Base-by-base conservation (phyloP, 805 yeast species). In the Candida silvicultrix region DNA sequence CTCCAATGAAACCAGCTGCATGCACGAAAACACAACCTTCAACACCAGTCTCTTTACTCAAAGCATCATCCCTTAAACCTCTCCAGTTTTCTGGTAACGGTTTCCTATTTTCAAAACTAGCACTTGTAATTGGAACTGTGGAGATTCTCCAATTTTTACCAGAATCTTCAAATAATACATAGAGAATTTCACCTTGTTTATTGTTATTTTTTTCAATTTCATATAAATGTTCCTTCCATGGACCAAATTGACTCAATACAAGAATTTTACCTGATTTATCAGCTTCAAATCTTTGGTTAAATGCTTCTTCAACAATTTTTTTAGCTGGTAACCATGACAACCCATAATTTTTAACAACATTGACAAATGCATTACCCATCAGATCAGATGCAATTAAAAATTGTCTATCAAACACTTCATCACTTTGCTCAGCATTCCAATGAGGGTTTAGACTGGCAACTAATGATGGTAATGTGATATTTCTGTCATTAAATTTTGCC, bases 1-100 rank as follows among this genome's bases (percentile, higher is more conserved):
- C 99, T 40, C 99, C 99, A 59, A 94, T 94, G 67, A 94, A 94
- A 0, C 99, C 98, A 38, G 96, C 87, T 39, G 98, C 97, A 58
- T 94, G 99, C 47, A 94, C 81, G 61, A 94, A 94, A 19, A 90
- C 80, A 62, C 97, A 87, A 9, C 87, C 96, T 29, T 78, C 81
- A 45, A 94, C 78, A n/a, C 95, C 97, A 32, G 89, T 71, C 54
- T 75, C 69, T 53, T 80, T 71, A 54, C 85, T 78, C 55, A 94
- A 74, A 36, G 73, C 85, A 28, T 86, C 92, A 62, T 94, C 99
- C 63, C 99, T 81, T 41, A 90, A 69, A n/a, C 99, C 99, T 71
- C 99, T 80, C 89, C 96, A 86, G 18, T 80, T 76, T 64, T 86
- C 94, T 14, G 97, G 97, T 48, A 94, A 74, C 28, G 96, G 85